phyloP scores from a whole-genome alignment of 169 alveolate genomes.

The Cryptosporidium meleagridis region DNA sequence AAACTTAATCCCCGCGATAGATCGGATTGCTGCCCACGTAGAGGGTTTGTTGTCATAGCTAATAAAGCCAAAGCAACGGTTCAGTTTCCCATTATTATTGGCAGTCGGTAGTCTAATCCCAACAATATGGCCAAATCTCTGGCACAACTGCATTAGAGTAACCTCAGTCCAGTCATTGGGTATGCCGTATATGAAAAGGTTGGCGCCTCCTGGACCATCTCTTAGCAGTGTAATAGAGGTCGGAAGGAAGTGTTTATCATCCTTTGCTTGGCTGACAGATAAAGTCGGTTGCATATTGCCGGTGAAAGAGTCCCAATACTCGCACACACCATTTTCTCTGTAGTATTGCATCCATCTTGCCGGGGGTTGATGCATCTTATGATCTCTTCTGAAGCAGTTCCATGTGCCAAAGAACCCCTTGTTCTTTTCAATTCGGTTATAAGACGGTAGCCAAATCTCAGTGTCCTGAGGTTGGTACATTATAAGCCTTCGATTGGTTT shows the following conservation, averaged over 20 bases:
- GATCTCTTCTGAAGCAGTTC: conserved; percentile 74
- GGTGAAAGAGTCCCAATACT: conserved; percentile 70
- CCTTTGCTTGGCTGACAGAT: conserved; percentile 44
- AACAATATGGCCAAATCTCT: conserved; percentile 81
- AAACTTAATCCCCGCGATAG: conserved; percentile 79
- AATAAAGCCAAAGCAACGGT: conserved; percentile 82
- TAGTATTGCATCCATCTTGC: conserved; percentile 73
- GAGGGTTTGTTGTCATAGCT: conserved; percentile 82
- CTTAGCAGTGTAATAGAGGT: conserved; percentile 81
- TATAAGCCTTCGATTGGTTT: conserved; percentile 46
- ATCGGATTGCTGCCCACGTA: conserved; percentile 81
- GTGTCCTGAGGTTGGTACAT: conserved; percentile 66
- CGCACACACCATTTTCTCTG: conserved; percentile 69
- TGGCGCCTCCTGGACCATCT: conserved; percentile 85
- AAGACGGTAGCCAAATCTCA: conserved; percentile 71
- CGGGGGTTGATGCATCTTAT: conserved; percentile 55
- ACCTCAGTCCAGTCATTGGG: conserved; percentile 83
- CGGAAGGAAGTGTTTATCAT: conserved; percentile 75
- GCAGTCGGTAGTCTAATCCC: conserved; percentile 82
- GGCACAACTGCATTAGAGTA: conserved; percentile 79
- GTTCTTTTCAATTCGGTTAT: conserved; percentile 50
- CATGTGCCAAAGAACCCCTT: conserved; percentile 40
- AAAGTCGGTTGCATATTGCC: conserved; percentile 72
- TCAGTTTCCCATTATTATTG: conserved; percentile 78
- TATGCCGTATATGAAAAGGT: conserved; percentile 80